These are phyloP conservation scores for Zygoascus flipseniorum DNA, from an alignment of 805 yeast species.

Conservation along the genomic window DNA sequence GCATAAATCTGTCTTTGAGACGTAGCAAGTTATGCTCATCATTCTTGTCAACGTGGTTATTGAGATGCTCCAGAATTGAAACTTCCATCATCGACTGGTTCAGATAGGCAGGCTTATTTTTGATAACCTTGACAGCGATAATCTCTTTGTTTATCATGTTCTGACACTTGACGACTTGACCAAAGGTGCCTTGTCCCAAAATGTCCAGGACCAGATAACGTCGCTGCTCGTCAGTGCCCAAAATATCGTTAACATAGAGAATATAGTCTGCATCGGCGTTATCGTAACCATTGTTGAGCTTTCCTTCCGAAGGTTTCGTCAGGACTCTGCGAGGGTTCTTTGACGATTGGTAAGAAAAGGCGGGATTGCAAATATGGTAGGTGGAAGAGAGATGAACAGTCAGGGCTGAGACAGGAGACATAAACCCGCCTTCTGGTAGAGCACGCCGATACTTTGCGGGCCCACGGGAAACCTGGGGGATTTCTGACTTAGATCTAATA, in stretches of 20 bases:
- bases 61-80: constrained; percentile 71
- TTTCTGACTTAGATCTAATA: constrained; percentile 27
- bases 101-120: constrained; percentile 82
- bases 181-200: constrained; percentile 95
- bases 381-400: constrained; percentile 72
- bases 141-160: constrained; percentile 69
- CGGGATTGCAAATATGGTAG: constrained; percentile 76
- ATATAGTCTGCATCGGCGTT: constrained; percentile 87
- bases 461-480: constrained; percentile 23
- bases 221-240: constrained; percentile 78
- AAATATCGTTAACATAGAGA: constrained; percentile 84
- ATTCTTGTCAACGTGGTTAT: constrained; percentile 57
- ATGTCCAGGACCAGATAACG: constrained; percentile 85
- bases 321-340: constrained; percentile 87
- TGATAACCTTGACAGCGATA: constrained; percentile 90
- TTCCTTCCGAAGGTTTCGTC: constrained; percentile 86
- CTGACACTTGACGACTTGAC: constrained; percentile 95
- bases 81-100: constrained; percentile 92
- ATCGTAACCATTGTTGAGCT: constrained; percentile 73
- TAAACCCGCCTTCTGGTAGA: constrained; percentile 31
- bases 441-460: constrained; percentile 29
- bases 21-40: constrained; percentile 70
- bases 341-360: constrained; percentile 70
- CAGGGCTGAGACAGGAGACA: constrained; percentile 64
- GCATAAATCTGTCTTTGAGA: constrained; percentile 81